Percentiles rank a stretch among this genome's conserved stretches.
Evolutionary conservation across 371 early-diverging fungal genomes (phyloP).

Genomic region (Syncephalis fuscata): DNA sequence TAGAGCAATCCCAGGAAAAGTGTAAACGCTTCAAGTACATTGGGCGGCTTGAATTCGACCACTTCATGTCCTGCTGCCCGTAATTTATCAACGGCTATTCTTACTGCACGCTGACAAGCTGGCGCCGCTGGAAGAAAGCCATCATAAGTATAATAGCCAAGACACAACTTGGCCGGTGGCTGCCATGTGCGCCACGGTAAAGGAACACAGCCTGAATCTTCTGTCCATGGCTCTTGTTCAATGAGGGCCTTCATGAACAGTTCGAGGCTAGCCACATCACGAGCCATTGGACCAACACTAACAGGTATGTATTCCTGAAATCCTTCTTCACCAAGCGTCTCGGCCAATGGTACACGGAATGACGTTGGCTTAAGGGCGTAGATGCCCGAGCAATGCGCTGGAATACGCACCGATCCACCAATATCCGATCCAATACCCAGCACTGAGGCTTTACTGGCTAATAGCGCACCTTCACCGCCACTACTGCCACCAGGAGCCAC

Average conservation of each 20-base stretch:
- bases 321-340: too few relatives aligned
- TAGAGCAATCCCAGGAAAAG: not conserved
- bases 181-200: not conserved
- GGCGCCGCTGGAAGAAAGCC: slow-evolving; percentile 2
- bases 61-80: not conserved
- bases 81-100: not conserved
- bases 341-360: not conserved
- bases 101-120: not conserved
- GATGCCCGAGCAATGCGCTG: slow-evolving; percentile 3
- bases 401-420: slow-evolving; percentile 6
- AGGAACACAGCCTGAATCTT: not conserved
- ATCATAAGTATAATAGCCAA: slow-evolving; percentile 1
- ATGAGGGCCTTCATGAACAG: not conserved
- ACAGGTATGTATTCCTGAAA: not conserved
- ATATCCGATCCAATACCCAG: slow-evolving; percentile 7
- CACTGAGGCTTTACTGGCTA: not conserved
- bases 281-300: slow-evolving; percentile 1
- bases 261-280: not conserved
- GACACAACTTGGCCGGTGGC: not conserved
- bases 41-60: not conserved
- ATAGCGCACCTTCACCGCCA: slow-evolving; percentile 6
- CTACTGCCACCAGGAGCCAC: slow-evolving; percentile 5
- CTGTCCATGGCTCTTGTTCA: not conserved
- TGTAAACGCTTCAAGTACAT: not conserved
- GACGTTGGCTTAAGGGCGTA: slow-evolving; percentile 5